Base-by-base conservation (phyloP, 371 early-diverging fungal genomes). In the Thermomucor indicae-seudaticae region DNA sequence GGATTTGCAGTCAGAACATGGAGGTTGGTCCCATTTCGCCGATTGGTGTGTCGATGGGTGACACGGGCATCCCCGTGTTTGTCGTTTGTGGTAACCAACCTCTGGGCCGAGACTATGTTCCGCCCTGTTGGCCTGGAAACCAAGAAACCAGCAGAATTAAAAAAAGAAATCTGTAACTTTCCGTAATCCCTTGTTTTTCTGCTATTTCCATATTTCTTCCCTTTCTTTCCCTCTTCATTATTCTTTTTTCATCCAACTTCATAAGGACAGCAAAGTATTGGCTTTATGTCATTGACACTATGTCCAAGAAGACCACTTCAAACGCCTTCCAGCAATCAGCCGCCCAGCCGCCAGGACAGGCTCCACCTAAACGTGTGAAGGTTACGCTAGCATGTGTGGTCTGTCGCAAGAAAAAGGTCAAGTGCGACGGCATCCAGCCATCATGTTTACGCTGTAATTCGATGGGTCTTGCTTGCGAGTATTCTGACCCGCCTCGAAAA, bases 381-480 rank as follows among this genome's bases (percentile, higher is more conserved):
- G 76, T 75, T 3, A 75, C 72, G 8, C 39, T 75, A 32, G 76
- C 76, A 30, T 75, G 76, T 40, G 49, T 54, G 12, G 55, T 63
- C 10, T 75, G 76, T 52, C 72, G 76, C 28, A 71, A 72, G 55
- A 75, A 72, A 50, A 76, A 76, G 45, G 72, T 71, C 31, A 75
- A 72, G 40, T 75, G 76, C 43, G 69, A 75, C 48, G 76, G 76
- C 38, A 37, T 67, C 8, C 72, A 72, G 49, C 76, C 76, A 17
- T 38, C 63, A 19, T 75, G 76, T 43, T 65, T 64, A 44, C 58
- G 76, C 37, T 75, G 76, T 40, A 40, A 54, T 20, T 53, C 64
- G 4, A 62, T 64, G 53, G 67, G 70, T 20, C 47, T 56, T 6
- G 44, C 48, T 24, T 75, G 76, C 34, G 59, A 72, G 43, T 75